phyloP scores from a whole-genome alignment of 225 moss, liverwort and hornwort genomes.

The Rhytidiadelphus loreus region DNA sequence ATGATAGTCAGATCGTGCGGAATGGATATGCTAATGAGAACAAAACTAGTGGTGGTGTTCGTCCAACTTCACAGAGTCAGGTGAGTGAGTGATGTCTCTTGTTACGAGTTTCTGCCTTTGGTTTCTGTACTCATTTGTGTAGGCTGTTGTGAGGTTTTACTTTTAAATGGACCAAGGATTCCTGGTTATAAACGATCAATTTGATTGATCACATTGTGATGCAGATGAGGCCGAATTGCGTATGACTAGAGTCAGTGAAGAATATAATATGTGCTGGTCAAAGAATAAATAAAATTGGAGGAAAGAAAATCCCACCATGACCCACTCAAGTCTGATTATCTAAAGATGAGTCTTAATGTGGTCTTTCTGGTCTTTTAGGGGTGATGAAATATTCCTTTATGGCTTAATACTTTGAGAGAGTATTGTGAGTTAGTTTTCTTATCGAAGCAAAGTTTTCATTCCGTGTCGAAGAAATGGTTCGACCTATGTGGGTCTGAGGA shows the following conservation, averaged over 20 bases:
- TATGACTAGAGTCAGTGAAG: background rate
- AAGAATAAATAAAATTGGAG: background rate
- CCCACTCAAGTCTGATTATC: background rate
- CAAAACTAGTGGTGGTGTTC: background rate
- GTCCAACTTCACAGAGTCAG: constrained; percentile 7
- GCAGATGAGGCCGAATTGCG: background rate
- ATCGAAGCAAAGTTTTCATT: background rate
- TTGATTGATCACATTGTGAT: background rate
- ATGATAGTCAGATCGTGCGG: background rate
- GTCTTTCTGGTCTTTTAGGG: background rate
- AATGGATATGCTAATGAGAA: constrained; percentile 8
- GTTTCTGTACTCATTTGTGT: background rate
- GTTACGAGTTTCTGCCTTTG: background rate
- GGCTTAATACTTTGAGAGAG: background rate
- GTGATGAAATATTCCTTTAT: background rate
- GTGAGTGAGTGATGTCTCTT: background rate
- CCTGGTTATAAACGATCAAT: background rate
- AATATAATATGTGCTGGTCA: background rate
- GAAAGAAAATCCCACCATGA: background rate
- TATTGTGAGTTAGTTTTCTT: background rate
- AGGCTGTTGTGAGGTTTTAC: background rate
- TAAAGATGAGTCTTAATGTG: background rate
- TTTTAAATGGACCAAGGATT: background rate
- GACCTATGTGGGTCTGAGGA: background rate
- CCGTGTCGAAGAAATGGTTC: background rate